Conservation (phyloP, 305 asterid genomes). For the Euphrasia arctica region DNA sequence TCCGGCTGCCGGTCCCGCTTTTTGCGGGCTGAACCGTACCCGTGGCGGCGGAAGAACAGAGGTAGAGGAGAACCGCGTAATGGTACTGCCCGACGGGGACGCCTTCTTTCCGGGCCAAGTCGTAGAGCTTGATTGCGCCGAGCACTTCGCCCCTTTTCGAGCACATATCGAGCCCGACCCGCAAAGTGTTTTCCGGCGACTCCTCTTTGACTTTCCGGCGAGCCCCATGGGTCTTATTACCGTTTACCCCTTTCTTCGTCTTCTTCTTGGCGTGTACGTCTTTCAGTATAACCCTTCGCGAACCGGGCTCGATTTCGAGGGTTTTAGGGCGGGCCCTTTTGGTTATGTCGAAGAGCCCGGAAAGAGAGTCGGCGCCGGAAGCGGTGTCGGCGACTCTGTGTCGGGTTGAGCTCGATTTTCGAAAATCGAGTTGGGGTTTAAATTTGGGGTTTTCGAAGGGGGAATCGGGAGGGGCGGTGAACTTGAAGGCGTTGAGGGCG, state of each 20-base stretch:
- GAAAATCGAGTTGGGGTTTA: conserved; percentile 26
- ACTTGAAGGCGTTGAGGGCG: conserved; percentile 37
- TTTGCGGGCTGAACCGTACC: conserved; percentile 80
- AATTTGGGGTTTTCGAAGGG: conserved; percentile 18
- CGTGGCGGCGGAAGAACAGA: conserved; percentile 91
- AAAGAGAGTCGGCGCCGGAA: conserved; percentile 28
- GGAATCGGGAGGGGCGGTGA: conserved; percentile 23
- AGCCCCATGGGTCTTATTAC: conserved; percentile 22
- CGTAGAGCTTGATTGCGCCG: conserved; percentile 65
- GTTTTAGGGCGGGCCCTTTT: conserved; percentile 25
- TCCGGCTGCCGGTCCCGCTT: conserved; percentile 58
- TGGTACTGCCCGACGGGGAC: conserved; percentile 62
- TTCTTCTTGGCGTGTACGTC: conserved; percentile 44
- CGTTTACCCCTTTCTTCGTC: conserved; percentile 33
- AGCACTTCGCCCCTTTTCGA: conserved; percentile 74
- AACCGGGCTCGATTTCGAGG: conserved; percentile 6
- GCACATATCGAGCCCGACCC: conserved; percentile 72
- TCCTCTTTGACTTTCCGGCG: conserved; percentile 45
- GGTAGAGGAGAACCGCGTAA: conserved; percentile 75
- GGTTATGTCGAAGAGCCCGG: conserved; percentile 33
- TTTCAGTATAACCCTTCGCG: conserved; percentile 38
- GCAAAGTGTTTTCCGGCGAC: conserved; percentile 36
- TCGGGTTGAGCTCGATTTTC: conserved; percentile 34
- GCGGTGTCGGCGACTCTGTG: conserved; percentile 16
- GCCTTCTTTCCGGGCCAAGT: conserved; percentile 58